phyloP scores from a whole-genome alignment of 371 early-diverging fungal genomes.

The Mucor plumbeus region DNA sequence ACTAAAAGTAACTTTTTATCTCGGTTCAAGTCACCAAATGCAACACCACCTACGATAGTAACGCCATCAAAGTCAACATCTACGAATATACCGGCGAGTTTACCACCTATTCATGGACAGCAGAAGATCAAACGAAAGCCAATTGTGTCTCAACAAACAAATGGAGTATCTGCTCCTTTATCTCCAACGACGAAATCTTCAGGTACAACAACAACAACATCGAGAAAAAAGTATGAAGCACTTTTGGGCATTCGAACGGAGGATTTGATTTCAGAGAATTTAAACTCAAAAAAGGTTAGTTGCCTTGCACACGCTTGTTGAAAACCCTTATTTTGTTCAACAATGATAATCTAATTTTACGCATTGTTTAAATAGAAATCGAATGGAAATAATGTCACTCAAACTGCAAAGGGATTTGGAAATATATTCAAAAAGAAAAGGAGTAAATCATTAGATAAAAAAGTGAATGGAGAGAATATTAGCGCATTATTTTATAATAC shows the following conservation, averaged over 20 bases:
- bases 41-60: background rate
- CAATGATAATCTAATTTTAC: background rate
- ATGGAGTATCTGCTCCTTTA: background rate
- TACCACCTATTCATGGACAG: conserved; percentile 18
- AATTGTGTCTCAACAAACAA: background rate
- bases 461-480: background rate
- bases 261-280: conserved; percentile 8
- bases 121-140: conserved; percentile 27
- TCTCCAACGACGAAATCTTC: background rate
- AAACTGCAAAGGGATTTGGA: conserved; percentile 12
- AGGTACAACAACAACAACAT: background rate
- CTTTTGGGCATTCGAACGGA: conserved; percentile 18
- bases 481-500: background rate
- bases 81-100: background rate
- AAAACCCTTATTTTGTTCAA: conserved; percentile 3
- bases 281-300: conserved; percentile 28
- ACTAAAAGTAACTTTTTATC: conserved; percentile 15
- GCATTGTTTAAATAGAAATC: background rate
- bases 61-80: conserved; percentile 15
- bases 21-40: conserved; percentile 8
- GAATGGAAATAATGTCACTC: background rate
- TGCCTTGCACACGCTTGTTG: background rate
- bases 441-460: conserved; percentile 23
- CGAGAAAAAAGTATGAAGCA: conserved; percentile 19
- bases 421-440: conserved; percentile 19